Conservation (phyloP, 257 asterid species). For the Lycium ferocissimum region DNA sequence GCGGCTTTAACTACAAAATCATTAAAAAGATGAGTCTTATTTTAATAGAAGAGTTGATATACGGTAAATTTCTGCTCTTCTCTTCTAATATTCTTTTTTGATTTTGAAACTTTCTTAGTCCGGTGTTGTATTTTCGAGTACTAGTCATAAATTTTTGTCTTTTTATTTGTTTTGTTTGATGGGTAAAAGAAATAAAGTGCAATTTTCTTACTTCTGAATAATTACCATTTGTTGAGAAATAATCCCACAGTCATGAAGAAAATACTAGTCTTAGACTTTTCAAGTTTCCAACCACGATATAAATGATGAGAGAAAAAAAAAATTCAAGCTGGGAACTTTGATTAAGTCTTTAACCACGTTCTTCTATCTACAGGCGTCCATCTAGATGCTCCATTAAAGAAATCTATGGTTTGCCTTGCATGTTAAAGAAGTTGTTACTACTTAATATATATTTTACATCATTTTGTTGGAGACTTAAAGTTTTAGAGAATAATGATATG, state of each 20-base stretch:
- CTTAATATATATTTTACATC: background rate
- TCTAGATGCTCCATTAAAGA: background rate
- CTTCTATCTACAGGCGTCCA: background rate
- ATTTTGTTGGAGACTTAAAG: background rate
- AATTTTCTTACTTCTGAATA: background rate
- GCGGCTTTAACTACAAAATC: too few relatives aligned
- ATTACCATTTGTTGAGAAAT: background rate
- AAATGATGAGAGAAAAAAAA: background rate
- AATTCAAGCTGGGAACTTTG: background rate
- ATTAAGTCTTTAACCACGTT: constrained; percentile 6
- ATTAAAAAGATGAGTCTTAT: too few relatives aligned
- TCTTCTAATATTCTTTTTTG: too few relatives aligned
- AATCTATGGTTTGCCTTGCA: background rate
- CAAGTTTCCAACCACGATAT: background rate
- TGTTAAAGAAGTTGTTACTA: background rate
- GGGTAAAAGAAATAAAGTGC: background rate
- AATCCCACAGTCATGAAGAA: background rate
- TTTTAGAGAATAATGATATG: background rate
- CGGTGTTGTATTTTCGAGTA: background rate
- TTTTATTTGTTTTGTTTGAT: background rate
- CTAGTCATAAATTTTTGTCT: background rate
- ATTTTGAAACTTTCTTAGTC: background rate
- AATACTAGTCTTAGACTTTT: background rate
- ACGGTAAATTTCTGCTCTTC: too few relatives aligned
- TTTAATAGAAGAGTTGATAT: too few relatives aligned